These are phyloP conservation scores for Mitragyna speciosa DNA, from an alignment of 257 asterid species.

Conservation along the genomic window DNA sequence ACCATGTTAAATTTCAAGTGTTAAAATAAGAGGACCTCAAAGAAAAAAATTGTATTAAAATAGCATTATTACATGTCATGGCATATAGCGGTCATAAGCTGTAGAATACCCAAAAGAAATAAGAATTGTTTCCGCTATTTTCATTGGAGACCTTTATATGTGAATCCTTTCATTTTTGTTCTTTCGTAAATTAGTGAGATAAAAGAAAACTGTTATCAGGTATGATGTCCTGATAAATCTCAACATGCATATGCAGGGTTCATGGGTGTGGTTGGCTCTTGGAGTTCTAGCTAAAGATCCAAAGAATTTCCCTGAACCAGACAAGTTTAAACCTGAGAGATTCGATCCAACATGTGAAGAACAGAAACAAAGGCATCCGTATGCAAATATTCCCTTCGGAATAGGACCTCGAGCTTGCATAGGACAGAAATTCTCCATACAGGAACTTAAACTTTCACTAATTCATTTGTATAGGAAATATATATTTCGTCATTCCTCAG, in stretches of 20 bases:
- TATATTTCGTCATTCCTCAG: conserved; percentile 63
- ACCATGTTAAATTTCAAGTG: neutral
- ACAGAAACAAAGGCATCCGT: conserved; percentile 82
- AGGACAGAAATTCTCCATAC: conserved; percentile 85
- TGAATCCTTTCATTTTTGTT: neutral
- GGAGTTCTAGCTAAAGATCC: conserved; percentile 95
- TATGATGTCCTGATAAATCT: conserved; percentile 11
- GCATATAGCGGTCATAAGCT: neutral
- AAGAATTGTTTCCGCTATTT: neutral
- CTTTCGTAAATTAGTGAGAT: neutral
- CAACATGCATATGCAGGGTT: conserved; percentile 50
- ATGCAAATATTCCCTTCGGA: conserved; percentile 92
- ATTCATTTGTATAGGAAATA: conserved; percentile 75
- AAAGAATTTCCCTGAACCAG: conserved; percentile 76
- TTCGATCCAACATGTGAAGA: conserved; percentile 88
- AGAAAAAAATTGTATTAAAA: neutral
- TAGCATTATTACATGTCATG: neutral
- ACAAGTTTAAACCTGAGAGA: conserved; percentile 88
- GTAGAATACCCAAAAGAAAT: neutral
- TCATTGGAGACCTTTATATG: neutral
- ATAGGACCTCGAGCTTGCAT: conserved; percentile 93
- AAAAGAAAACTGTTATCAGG: neutral
- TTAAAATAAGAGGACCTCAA: too few species aligned
- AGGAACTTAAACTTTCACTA: conserved; percentile 70
- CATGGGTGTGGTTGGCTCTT: conserved; percentile 97